Conservation (phyloP, 1,284 basidiomycete species). For the Waitea zeae region DNA sequence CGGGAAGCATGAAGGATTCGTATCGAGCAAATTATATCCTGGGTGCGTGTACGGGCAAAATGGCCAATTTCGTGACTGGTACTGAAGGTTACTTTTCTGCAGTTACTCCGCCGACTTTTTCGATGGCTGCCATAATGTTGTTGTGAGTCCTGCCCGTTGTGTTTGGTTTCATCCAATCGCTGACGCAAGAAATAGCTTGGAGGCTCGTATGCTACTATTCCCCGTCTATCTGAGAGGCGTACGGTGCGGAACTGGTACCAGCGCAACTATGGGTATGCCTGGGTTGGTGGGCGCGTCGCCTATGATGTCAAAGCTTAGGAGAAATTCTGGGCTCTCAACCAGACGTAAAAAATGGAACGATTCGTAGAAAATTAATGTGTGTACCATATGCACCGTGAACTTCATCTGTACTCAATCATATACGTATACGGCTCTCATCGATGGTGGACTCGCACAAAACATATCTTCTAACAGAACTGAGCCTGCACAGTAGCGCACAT, state of each 20-base stretch:
- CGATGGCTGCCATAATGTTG: constrained; percentile 69
- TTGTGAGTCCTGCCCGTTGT: constrained; percentile 33
- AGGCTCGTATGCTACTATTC: constrained; percentile 80
- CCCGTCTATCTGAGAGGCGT: constrained; percentile 60
- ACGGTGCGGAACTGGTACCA: constrained; percentile 78
- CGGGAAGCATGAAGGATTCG: constrained; percentile 59
- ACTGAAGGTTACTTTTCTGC: too few species aligned
- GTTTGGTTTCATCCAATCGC: not conserved
- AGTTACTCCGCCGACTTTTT: constrained; percentile 81
- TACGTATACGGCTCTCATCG: too few species aligned
- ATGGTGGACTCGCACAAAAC: too few species aligned
- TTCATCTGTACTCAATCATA: too few species aligned
- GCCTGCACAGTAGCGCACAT: too few species aligned
- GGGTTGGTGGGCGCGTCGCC: constrained; percentile 51
- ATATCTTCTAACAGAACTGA: too few species aligned
- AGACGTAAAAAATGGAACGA: too few species aligned
- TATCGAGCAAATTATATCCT: constrained; percentile 64
- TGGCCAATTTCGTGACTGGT: constrained; percentile 15
- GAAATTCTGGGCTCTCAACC: not conserved
- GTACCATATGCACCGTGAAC: too few species aligned
- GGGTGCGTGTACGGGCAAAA: constrained; percentile 21
- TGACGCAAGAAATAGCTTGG: constrained; percentile 41
- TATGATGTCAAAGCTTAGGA: constrained; percentile 56
- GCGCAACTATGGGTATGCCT: constrained; percentile 59
- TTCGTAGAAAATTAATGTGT: too few species aligned